These are phyloP conservation scores for Yarrowia porcina DNA, from an alignment of 805 yeast genomes.

Conservation along the genomic window DNA sequence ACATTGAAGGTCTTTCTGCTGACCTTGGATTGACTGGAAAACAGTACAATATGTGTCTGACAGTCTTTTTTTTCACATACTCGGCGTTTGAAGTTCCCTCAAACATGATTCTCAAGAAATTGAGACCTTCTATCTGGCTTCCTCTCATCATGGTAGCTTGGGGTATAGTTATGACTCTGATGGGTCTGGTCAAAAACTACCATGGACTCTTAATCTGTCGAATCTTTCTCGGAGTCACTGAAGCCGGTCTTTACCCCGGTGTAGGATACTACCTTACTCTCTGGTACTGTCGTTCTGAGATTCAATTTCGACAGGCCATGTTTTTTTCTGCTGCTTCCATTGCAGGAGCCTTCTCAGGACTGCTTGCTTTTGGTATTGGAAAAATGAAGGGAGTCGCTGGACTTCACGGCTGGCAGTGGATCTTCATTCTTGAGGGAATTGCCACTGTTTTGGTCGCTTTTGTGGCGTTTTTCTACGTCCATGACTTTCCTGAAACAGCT, in stretches of 20 bases:
- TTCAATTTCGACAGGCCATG: conserved; percentile 39
- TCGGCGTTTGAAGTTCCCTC: conserved; percentile 47
- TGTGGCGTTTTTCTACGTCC: conserved; percentile 26
- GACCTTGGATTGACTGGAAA: conserved; percentile 44
- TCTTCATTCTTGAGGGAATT: conserved; percentile 26
- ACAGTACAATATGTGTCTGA: conserved; percentile 46
- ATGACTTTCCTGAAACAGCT: conserved; percentile 30
- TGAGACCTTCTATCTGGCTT: conserved; percentile 2
- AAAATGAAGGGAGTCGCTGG: conserved; percentile 6
- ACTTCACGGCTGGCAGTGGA: conserved; percentile 27
- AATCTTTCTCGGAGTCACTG: conserved; percentile 10
- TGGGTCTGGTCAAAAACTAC: conserved; percentile 9
- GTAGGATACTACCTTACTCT: conserved; percentile 55
- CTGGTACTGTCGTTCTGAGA: conserved; percentile 50
- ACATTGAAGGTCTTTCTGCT: conserved; percentile 48
- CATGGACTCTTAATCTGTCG: background rate
- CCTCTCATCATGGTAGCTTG: conserved; percentile 3
- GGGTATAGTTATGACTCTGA: background rate
- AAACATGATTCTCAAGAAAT: conserved; percentile 39
- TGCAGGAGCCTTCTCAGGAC: background rate
- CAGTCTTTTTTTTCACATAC: conserved; percentile 48
- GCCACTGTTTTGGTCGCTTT: conserved; percentile 21
- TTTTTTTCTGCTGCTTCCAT: background rate
- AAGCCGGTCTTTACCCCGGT: conserved; percentile 38
- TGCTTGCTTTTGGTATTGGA: conserved; percentile 4